phyloP scores from a whole-genome alignment of 73 alveolate species.

The Effrenium voratum region DNA sequence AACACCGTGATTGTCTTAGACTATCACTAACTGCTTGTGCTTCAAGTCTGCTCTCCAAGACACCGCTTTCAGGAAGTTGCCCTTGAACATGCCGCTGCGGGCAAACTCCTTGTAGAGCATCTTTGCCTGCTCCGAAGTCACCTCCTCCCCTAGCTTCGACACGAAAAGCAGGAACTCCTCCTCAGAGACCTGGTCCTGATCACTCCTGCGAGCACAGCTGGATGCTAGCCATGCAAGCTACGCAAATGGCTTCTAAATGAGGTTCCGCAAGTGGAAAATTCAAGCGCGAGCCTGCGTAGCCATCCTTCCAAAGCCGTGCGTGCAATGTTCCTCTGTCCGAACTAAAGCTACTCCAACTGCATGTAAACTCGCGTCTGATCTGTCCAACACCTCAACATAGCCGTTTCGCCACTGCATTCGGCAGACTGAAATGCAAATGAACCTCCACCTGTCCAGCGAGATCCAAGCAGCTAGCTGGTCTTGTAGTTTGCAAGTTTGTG shows the following conservation, averaged over 20 bases:
- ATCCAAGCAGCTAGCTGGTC: too few species aligned
- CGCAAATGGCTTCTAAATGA: neutral
- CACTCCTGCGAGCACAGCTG: neutral
- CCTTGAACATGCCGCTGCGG: neutral
- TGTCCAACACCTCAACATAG: neutral
- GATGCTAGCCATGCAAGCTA: neutral
- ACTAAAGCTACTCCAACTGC: neutral
- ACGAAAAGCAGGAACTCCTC: conserved; percentile 7
- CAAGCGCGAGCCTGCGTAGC: neutral
- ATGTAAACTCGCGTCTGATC: neutral
- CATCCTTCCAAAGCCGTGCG: neutral
- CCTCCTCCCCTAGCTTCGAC: neutral
- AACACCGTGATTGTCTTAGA: neutral
- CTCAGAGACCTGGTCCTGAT: neutral
- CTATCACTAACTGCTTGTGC: neutral
- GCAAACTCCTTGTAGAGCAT: conserved; percentile 34
- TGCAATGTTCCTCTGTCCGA: neutral
- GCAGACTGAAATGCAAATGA: too few species aligned
- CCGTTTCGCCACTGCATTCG: neutral
- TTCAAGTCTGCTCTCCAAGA: neutral
- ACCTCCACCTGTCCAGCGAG: too few species aligned
- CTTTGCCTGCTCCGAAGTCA: neutral
- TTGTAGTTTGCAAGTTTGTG: too few species aligned
- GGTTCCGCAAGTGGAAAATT: neutral
- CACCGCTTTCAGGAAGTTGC: conserved; percentile 34